These are phyloP conservation scores for Arabis alpina DNA, from an alignment of 345 rosid genomes.

Conservation along the genomic window DNA sequence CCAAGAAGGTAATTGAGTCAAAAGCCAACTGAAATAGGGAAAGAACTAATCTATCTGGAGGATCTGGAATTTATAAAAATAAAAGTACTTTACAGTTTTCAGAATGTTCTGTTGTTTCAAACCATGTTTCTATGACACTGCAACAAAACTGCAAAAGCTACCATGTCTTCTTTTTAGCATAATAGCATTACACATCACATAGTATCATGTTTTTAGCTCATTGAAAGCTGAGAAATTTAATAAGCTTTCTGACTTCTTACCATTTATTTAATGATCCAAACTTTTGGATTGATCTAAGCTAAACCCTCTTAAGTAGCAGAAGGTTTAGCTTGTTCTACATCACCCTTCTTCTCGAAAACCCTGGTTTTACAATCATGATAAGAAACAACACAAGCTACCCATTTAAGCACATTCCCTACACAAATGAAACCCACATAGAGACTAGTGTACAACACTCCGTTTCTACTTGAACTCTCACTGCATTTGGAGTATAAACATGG, in stretches of 20 bases:
- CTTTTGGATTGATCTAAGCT: neutral
- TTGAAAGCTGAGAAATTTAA: neutral
- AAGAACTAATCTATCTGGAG: neutral
- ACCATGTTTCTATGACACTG: constrained; percentile 28
- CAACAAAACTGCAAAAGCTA: constrained; percentile 19
- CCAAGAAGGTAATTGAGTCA: constrained; percentile 48
- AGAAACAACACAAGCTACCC: constrained; percentile 41
- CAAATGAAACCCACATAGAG: constrained; percentile 23
- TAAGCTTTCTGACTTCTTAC: neutral
- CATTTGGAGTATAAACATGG: constrained; percentile 33
- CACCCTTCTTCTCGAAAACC: constrained; percentile 32
- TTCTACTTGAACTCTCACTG: constrained; percentile 13
- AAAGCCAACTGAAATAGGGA: constrained; percentile 36
- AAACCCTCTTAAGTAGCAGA: neutral
- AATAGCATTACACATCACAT: constrained; percentile 19
- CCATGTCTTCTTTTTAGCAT: constrained; percentile 24
- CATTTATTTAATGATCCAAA: neutral
- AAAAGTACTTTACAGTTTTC: constrained; percentile 26
- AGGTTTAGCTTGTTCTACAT: constrained; percentile 18
- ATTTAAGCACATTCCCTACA: constrained; percentile 44
- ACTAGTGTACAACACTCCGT: constrained; percentile 23
- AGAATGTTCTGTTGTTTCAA: constrained; percentile 33
- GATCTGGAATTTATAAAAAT: constrained; percentile 29
- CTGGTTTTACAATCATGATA: constrained; percentile 19
- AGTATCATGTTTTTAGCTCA: neutral